Percentiles rank a stretch among this genome's conserved stretches.
phyloP scores from a whole-genome alignment of 768 basidiomycete species.

The Kwoniella shandongensis region DNA sequence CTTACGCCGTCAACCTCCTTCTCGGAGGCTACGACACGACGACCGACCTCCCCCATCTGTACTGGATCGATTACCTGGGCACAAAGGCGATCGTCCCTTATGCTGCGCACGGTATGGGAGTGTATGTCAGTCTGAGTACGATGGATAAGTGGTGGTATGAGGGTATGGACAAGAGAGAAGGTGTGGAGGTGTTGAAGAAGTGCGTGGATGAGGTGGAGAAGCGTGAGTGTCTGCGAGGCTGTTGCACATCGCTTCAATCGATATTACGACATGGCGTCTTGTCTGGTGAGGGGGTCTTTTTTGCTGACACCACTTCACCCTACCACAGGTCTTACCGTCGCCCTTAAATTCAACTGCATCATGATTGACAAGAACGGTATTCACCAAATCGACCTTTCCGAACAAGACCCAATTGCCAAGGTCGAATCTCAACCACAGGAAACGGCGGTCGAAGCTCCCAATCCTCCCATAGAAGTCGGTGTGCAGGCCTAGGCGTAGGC shows the following conservation, averaged over 20 bases:
- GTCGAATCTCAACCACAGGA: slow-evolving; percentile 15
- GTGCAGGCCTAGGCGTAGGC: slow-evolving; percentile 12
- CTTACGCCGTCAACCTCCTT: slow-evolving; percentile 89
- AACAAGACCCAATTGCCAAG: slow-evolving; percentile 30
- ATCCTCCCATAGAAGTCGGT: slow-evolving; percentile 36
- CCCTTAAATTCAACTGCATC: slow-evolving; percentile 78
- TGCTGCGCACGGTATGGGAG: slow-evolving; percentile 91
- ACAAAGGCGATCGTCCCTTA: slow-evolving; percentile 86
- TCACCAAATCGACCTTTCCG: slow-evolving; percentile 67
- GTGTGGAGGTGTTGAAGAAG: slow-evolving; percentile 74
- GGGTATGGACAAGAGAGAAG: slow-evolving; percentile 78
- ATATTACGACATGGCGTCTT: neutral
- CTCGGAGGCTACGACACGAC: slow-evolving; percentile 87
- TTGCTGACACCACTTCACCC: neutral
- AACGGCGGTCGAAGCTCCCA: slow-evolving; percentile 21
- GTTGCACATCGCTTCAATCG: too few relatives aligned
- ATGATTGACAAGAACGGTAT: slow-evolving; percentile 90
- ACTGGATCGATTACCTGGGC: slow-evolving; percentile 96
- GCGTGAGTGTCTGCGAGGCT: slow-evolving; percentile 58
- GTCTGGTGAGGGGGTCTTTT: neutral
- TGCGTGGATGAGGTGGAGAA: slow-evolving; percentile 83
- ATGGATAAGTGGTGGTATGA: slow-evolving; percentile 94
- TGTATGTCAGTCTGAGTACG: slow-evolving; percentile 87
- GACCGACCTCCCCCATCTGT: slow-evolving; percentile 62
- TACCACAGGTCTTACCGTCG: slow-evolving; percentile 41